These are phyloP conservation scores for Umbelopsis vinacea DNA, from an alignment of 192 early-diverging fungal genomes.

Conservation along the genomic window DNA sequence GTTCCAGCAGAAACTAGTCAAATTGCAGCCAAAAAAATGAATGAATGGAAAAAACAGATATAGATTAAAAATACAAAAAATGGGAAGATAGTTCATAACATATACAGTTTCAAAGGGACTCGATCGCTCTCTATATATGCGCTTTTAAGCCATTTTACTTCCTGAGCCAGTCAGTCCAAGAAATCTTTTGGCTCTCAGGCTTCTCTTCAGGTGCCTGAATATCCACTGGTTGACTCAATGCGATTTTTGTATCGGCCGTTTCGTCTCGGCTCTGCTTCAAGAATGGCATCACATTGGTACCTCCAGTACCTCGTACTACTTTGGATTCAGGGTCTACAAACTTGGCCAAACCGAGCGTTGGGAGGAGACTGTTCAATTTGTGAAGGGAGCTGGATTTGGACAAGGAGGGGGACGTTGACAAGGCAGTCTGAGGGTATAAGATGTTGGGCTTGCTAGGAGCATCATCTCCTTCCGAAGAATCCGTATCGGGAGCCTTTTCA, in stretches of 20 bases:
- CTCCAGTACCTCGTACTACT: conserved; percentile 78
- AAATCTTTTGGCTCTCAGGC: not conserved
- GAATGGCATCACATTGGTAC: conserved; percentile 91
- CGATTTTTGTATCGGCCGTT: conserved; percentile 61
- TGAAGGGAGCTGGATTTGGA: conserved; percentile 20
- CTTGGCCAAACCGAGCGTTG: conserved; percentile 59
- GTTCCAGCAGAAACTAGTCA: no score
- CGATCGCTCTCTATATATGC: no score
- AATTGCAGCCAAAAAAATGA: no score
- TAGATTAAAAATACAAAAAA: not conserved
- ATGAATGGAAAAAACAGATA: not conserved
- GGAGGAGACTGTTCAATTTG: conserved; percentile 31
- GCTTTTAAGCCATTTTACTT: not conserved
- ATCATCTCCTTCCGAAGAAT: not conserved
- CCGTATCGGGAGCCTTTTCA: not conserved
- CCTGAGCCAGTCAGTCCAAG: conserved; percentile 30
- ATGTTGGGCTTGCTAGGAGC: conserved; percentile 17
- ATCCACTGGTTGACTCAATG: not conserved
- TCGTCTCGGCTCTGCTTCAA: conserved; percentile 89
- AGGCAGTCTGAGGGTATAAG: conserved; percentile 41
- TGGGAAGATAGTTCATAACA: no score
- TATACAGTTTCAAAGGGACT: no score
- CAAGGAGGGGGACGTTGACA: conserved; percentile 26
- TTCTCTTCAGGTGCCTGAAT: not conserved
- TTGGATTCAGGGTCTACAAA: conserved; percentile 56